Percentiles rank a stretch among this genome's conserved stretches.
Evolutionary conservation across 2,329 filamentous ascomycete genomes (phyloP).

Genomic region (Dryadomyces sulphureus): DNA sequence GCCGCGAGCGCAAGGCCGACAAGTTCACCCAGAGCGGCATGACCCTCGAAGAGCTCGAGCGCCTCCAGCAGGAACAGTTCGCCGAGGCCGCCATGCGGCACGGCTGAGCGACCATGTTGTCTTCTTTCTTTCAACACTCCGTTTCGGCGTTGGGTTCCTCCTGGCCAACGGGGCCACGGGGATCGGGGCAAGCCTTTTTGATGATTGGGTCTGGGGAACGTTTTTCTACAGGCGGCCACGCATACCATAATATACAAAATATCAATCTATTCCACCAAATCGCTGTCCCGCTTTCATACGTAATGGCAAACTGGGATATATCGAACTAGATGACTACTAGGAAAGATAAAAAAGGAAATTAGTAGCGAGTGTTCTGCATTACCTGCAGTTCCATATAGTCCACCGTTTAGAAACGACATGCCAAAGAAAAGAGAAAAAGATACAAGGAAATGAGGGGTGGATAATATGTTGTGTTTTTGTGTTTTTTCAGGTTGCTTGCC

Average conservation of each 20-base stretch:
- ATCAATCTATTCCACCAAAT: too few relatives aligned
- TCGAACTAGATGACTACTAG: too few relatives aligned
- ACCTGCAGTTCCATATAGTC: neutral
- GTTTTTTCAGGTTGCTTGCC: neutral
- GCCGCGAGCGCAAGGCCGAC: slow-evolving; percentile 89
- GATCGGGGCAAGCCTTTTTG: neutral
- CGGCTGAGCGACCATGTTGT: slow-evolving; percentile 27
- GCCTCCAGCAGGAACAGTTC: slow-evolving; percentile 85
- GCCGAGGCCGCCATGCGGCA: slow-evolving; percentile 63
- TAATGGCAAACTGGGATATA: too few relatives aligned
- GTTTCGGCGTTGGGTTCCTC: neutral
- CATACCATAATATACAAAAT: neutral
- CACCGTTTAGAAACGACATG: neutral
- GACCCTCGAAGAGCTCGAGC: slow-evolving; percentile 76
- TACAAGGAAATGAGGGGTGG: neutral
- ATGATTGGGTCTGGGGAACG: neutral
- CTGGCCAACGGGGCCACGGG: neutral
- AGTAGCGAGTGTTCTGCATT: neutral
- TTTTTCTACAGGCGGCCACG: neutral
- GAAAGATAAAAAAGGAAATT: neutral
- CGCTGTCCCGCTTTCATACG: too few relatives aligned
- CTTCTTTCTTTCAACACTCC: neutral
- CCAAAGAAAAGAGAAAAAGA: neutral
- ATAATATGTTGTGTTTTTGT: neutral
- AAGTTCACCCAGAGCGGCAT: slow-evolving; percentile 93